Percentiles rank a stretch among this genome's conserved stretches.
phyloP scores from a whole-genome alignment of 257 asterid genomes.

The Solanum piurae region DNA sequence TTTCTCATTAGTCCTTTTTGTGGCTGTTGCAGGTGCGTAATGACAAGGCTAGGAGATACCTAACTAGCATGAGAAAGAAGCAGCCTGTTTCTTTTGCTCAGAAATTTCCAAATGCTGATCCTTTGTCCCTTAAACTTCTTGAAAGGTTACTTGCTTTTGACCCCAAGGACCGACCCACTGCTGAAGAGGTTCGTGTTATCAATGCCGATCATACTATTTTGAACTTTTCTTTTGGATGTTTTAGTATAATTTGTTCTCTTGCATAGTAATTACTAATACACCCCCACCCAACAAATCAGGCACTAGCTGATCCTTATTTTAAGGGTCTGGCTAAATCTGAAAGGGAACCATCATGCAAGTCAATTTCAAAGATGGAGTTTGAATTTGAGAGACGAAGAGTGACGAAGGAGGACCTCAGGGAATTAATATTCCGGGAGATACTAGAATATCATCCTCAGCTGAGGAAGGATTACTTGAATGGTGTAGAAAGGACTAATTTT shows the following conservation, averaged over 20 bases:
- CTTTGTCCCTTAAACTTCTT: conserved; percentile 58
- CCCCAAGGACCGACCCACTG: conserved; percentile 85
- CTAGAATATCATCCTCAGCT: conserved; percentile 86
- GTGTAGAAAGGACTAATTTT: conserved; percentile 56
- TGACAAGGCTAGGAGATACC: conserved; percentile 85
- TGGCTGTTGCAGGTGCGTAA: conserved; percentile 63
- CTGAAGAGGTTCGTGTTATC: conserved; percentile 48
- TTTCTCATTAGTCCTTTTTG: background rate
- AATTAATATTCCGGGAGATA: conserved; percentile 70
- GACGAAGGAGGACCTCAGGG: conserved; percentile 69
- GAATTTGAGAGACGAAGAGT: conserved; percentile 86
- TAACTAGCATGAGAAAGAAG: conserved; percentile 75
- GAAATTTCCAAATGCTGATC: conserved; percentile 80
- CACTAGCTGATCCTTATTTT: conserved; percentile 77
- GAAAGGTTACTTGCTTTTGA: conserved; percentile 77
- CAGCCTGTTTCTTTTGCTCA: conserved; percentile 50
- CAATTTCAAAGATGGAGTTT: conserved; percentile 70
- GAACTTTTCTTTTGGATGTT: background rate
- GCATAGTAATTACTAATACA: background rate
- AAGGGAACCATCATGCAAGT: conserved; percentile 77
- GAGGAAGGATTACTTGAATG: conserved; percentile 64
- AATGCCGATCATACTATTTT: background rate
- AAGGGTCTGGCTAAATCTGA: conserved; percentile 65
- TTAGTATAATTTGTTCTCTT: background rate
- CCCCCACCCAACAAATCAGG: conserved; percentile 24